Evolutionary conservation across 1,139 yeast species (phyloP).

Genomic region (Saccharomyces hybrid): DNA sequence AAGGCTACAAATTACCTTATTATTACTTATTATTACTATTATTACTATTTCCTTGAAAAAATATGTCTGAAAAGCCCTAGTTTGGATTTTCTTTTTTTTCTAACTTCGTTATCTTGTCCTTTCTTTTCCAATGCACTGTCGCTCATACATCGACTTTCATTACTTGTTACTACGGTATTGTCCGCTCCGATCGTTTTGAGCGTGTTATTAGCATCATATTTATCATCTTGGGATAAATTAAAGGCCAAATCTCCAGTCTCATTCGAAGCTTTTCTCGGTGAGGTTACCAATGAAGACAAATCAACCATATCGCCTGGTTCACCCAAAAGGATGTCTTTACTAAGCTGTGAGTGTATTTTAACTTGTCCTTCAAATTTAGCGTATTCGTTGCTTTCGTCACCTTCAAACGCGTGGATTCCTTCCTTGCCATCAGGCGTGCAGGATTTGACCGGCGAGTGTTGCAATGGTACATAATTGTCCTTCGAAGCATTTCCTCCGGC

Average conservation of each 20-base stretch:
- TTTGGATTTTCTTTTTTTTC: background rate
- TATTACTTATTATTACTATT: background rate
- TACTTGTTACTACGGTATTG: background rate
- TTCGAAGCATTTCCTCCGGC: background rate
- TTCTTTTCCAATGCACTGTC: background rate
- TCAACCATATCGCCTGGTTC: constrained; percentile 28
- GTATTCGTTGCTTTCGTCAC: background rate
- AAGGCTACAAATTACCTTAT: background rate
- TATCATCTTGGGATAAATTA: background rate
- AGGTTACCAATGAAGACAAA: constrained; percentile 10
- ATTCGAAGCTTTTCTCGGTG: background rate
- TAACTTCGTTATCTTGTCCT: background rate
- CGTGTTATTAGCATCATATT: background rate
- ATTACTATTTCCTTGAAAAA: background rate
- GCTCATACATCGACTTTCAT: background rate
- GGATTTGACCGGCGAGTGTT: background rate
- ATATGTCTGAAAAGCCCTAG: background rate
- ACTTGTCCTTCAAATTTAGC: background rate
- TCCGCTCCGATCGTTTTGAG: background rate
- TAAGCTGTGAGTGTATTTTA: constrained; percentile 3
- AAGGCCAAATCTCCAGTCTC: background rate
- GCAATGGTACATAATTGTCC: background rate
- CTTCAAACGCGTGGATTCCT: background rate
- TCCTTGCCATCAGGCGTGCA: background rate
- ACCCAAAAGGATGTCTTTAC: constrained; percentile 25